Conservation (phyloP, 495 filamentous ascomycete species). For the Aspergillus sclerotioniger region DNA sequence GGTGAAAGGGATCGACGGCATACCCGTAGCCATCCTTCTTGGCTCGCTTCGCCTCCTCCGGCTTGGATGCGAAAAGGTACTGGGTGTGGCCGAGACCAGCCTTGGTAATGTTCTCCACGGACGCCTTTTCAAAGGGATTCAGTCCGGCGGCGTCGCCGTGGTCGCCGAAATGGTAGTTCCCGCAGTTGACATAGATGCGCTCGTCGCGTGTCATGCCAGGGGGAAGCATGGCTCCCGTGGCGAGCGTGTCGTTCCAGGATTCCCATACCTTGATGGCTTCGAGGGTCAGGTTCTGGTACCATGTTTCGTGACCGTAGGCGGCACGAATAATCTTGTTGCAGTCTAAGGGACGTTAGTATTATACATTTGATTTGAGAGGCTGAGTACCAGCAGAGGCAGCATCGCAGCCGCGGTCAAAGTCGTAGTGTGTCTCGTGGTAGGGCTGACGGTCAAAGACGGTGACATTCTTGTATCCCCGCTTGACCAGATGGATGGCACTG, state of each 20-base stretch:
- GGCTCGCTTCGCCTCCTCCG: constrained; percentile 28
- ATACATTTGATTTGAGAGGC: background rate
- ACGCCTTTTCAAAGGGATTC: constrained; percentile 29
- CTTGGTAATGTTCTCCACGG: constrained; percentile 31
- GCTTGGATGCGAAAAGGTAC: constrained; percentile 23
- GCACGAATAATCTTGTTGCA: constrained; percentile 46
- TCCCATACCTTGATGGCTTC: constrained; percentile 38
- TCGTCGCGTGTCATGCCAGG: constrained; percentile 27
- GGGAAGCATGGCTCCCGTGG: constrained; percentile 24
- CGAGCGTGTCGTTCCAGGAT: constrained; percentile 40
- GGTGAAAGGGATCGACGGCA: constrained; percentile 31
- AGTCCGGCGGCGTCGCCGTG: constrained; percentile 17
- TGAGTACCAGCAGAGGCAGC: constrained; percentile 32
- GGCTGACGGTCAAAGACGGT: constrained; percentile 45
- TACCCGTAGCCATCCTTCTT: constrained; percentile 25
- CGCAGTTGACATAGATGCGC: constrained; percentile 36
- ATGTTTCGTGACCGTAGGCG: constrained; percentile 36
- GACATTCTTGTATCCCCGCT: constrained; percentile 38
- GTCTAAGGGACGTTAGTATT: constrained; percentile 23
- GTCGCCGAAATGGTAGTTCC: constrained; percentile 22
- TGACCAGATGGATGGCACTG: constrained; percentile 39
- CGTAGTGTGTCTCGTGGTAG: constrained; percentile 33
- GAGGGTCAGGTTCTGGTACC: constrained; percentile 44
- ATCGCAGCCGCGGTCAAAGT: constrained; percentile 29
- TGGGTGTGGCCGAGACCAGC: constrained; percentile 33